These are phyloP conservation scores for Colletotrichum agaves DNA, from an alignment of 2,329 filamentous ascomycete genomes.

Conservation along the genomic window DNA sequence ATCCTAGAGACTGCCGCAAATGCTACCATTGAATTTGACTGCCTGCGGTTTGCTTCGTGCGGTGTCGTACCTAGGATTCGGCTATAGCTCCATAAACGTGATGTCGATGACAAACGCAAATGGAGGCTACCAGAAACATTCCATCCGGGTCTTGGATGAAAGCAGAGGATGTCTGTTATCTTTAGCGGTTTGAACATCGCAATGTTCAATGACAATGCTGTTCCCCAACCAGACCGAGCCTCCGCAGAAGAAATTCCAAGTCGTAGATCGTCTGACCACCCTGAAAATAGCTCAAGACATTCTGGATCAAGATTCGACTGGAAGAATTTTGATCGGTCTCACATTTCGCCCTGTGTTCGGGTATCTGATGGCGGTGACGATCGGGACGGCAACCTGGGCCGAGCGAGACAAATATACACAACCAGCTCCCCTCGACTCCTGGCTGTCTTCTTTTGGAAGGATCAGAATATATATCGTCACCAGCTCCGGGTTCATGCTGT, in stretches of 20 bases:
- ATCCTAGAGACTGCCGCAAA: neutral
- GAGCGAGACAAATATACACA: neutral
- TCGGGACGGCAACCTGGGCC: constrained; percentile 12
- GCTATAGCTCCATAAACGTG: neutral
- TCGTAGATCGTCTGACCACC: neutral
- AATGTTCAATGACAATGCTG: constrained; percentile 3
- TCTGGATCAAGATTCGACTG: constrained; percentile 16
- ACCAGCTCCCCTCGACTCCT: neutral
- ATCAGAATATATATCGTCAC: neutral
- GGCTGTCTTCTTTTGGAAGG: neutral
- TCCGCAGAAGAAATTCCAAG: neutral
- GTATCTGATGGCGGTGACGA: neutral
- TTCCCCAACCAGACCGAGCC: neutral
- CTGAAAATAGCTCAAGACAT: neutral
- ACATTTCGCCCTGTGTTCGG: neutral
- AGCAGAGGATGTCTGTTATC: neutral
- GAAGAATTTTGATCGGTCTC: constrained; percentile 24
- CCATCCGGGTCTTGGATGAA: neutral
- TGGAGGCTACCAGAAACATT: neutral
- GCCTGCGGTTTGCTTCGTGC: constrained; percentile 12
- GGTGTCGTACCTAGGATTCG: neutral
- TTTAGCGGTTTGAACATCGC: neutral
- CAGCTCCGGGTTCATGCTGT: neutral
- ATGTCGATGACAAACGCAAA: neutral
- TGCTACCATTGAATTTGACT: neutral